Base-by-base conservation (phyloP, 768 basidiomycete genomes). In the Tulasnella sp. region DNA sequence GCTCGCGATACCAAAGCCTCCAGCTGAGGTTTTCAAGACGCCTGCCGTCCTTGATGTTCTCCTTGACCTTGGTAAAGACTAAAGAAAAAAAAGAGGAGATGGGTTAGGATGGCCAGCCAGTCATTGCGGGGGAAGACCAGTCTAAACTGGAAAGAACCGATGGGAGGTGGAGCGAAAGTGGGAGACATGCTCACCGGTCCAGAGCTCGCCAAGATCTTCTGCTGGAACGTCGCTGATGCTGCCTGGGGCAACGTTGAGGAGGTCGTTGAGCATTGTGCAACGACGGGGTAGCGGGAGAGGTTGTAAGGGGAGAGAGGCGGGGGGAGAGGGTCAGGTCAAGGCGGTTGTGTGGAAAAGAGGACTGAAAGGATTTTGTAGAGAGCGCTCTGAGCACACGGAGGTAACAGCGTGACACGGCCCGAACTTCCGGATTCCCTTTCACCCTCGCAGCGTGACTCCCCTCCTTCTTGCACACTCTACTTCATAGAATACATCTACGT, bases 21-120 rank as follows among this genome's bases (percentile, higher is more conserved):
- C 94, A 96, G 3, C 91, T 90, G 74, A 96, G 90, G 80, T 96
- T 94, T 83, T 96, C 94, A 37, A 95, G 86, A 37, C 94, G 84
- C 7, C 85, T 86, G n/a, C 94, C 94, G 79, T 95, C 91, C 79
- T 91, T 87, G 3, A 96, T 84, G 1, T 89, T 89, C 79, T 88
- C 87, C 82, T 92, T 93, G 85, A 91, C 93, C 82, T 93, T 93
- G 72, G 92, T 89, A 80, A 96, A 94, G 8, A 96, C 94, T 93
- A 79, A 25, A 38, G 58, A 77, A 71, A 72, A 36, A 77, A 29
- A 71, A 1, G 72, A 34, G 77, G 67, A 78, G 17, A 77, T 74
- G 45, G 29, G 76, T 72, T 29, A 58, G 52, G n/a, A n/a, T n/a
- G n/a, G n/a, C n/a, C 36, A 67, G 25, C n/a, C 77, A 49, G 52